A percentile compares a stretch with the other conserved stretches of the same genome.
These are phyloP conservation scores for Pseudogymnoascus sp. DNA, from an alignment of 2,329 filamentous ascomycete species.

Conservation along the genomic window DNA sequence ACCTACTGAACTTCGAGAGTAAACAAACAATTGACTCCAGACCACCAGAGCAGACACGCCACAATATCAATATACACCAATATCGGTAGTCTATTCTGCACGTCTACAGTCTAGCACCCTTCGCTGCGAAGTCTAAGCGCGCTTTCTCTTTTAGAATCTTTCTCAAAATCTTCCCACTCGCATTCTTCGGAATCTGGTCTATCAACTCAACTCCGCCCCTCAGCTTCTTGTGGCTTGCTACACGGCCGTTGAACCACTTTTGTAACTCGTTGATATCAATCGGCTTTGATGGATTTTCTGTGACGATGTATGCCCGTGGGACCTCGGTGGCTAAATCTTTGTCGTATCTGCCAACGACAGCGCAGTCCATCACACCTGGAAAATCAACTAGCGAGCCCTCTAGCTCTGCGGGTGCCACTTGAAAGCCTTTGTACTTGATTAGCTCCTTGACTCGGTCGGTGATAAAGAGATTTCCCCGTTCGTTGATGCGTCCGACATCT, in stretches of 20 bases:
- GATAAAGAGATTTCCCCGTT: conserved; percentile 29
- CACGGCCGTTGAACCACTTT: background rate
- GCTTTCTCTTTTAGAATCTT: conserved; percentile 43
- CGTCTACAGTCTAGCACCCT: background rate
- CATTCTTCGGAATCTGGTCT: conserved; percentile 52
- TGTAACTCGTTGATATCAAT: background rate
- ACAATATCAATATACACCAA: background rate
- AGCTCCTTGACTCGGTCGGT: conserved; percentile 30
- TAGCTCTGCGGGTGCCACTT: conserved; percentile 40
- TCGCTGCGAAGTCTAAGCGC: background rate
- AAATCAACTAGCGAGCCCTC: conserved; percentile 26
- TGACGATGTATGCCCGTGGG: background rate
- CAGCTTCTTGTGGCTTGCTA: conserved; percentile 42
- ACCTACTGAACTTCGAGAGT: background rate
- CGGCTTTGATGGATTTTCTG: background rate
- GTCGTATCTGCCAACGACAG: background rate
- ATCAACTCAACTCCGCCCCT: conserved; percentile 42
- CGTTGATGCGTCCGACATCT: conserved; percentile 35
- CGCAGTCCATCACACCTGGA: background rate
- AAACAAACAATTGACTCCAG: background rate
- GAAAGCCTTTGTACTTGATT: conserved; percentile 41
- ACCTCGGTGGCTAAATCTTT: background rate
- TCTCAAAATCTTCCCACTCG: conserved; percentile 55
- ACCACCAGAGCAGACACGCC: background rate
- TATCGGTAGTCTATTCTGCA: background rate